Percentiles rank a stretch among this genome's conserved stretches.
phyloP scores from a whole-genome alignment of 208 protist species.

The Histomonas meleagridis region DNA sequence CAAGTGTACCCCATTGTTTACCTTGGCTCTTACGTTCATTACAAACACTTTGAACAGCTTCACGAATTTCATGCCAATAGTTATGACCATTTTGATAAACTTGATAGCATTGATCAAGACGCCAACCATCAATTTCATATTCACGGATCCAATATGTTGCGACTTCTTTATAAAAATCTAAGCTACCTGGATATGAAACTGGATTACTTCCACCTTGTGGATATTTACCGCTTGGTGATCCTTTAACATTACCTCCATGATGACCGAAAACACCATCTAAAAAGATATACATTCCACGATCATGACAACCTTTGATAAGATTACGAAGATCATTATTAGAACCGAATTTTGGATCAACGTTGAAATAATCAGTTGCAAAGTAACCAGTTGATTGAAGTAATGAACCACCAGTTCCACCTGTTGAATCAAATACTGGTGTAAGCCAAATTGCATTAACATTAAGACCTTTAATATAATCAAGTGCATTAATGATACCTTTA shows the following conservation, averaged over 20 bases:
- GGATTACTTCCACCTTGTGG: neutral
- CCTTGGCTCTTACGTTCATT: neutral
- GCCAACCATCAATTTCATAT: neutral
- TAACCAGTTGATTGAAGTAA: conserved; percentile 9
- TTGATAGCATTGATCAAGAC: conserved; percentile 12
- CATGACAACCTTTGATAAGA: neutral
- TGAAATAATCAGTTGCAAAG: neutral
- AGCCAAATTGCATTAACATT: neutral
- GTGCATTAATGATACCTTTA: neutral
- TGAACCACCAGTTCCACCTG: neutral
- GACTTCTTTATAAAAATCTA: neutral
- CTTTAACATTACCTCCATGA: neutral
- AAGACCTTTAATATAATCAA: neutral
- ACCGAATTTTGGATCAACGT: conserved; percentile 10
- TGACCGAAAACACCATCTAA: neutral
- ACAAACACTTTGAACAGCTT: neutral
- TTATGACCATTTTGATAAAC: neutral
- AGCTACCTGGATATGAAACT: neutral
- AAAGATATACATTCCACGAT: neutral
- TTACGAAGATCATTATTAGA: neutral
- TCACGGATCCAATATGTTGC: neutral
- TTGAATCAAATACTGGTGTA: conserved; percentile 11
- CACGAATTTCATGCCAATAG: neutral
- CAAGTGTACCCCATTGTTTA: neutral
- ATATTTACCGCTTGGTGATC: neutral